These are phyloP conservation scores for Funneliformis caledonium DNA, from an alignment of 371 early-diverging fungal genomes.

Conservation along the genomic window DNA sequence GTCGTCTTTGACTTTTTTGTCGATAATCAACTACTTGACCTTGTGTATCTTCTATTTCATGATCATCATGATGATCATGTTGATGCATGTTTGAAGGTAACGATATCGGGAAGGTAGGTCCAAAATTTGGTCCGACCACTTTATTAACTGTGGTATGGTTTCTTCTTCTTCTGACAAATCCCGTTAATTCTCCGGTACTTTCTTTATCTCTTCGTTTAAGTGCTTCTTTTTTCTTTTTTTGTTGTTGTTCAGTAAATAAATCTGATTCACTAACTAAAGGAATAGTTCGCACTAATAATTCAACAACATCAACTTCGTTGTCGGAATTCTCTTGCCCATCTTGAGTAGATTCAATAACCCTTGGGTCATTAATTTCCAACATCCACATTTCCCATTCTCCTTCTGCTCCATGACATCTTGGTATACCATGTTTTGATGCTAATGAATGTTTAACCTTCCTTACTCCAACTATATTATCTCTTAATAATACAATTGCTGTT, in stretches of 20 bases:
- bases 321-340: neutral
- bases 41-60: neutral
- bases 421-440: neutral
- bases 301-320: neutral
- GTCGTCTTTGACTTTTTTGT: neutral
- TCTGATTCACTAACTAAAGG: constrained; percentile 34
- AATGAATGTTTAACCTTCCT: neutral
- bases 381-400: constrained; percentile 40
- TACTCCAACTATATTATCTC: constrained; percentile 28
- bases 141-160: neutral
- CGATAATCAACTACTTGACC: constrained; percentile 39
- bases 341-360: neutral
- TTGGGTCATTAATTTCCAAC: constrained; percentile 23
- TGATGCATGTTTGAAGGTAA: neutral
- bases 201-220: constrained; percentile 1
- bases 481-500: constrained; percentile 27
- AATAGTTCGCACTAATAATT: constrained; percentile 15
- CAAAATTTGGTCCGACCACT: neutral
- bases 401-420: constrained; percentile 27
- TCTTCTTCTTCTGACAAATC: neutral
- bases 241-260: constrained; percentile 17
- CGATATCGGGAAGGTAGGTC: neutral
- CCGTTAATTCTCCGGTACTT: constrained; percentile 1
- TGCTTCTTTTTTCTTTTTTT: neutral
- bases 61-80: constrained; percentile 2